phyloP scores from a whole-genome alignment of 2,329 filamentous ascomycete genomes.

The Fusarium agapanthi region DNA sequence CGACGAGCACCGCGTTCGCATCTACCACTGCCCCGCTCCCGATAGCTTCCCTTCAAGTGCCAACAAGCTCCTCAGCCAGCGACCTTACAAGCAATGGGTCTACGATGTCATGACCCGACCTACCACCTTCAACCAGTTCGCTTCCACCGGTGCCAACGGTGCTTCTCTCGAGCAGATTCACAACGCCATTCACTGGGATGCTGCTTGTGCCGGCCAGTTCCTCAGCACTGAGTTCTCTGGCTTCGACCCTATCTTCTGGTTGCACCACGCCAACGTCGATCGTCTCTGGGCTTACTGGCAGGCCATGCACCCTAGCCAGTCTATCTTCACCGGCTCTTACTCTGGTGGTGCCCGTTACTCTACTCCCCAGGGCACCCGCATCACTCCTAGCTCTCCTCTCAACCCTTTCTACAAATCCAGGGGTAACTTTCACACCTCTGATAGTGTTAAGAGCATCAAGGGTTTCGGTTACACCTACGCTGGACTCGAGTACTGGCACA shows the following conservation, averaged over 20 bases:
- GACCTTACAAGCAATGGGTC: slow-evolving; percentile 52
- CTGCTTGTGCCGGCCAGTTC: slow-evolving; percentile 53
- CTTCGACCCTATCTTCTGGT: slow-evolving; percentile 59
- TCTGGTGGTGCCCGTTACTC: slow-evolving; percentile 49
- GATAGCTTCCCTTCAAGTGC: slow-evolving; percentile 52
- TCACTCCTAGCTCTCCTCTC: slow-evolving; percentile 57
- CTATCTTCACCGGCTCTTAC: slow-evolving; percentile 50
- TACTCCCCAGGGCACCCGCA: slow-evolving; percentile 50
- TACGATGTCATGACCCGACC: slow-evolving; percentile 53
- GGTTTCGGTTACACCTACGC: slow-evolving; percentile 53
- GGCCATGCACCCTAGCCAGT: slow-evolving; percentile 50
- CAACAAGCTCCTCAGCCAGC: slow-evolving; percentile 45
- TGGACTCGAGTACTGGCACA: slow-evolving; percentile 49
- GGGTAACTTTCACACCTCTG: slow-evolving; percentile 54
- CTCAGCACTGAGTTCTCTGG: slow-evolving; percentile 50
- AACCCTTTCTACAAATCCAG: slow-evolving; percentile 58
- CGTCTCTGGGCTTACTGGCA: slow-evolving; percentile 69
- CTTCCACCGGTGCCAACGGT: slow-evolving; percentile 47
- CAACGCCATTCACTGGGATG: slow-evolving; percentile 54
- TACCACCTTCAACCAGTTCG: slow-evolving; percentile 47
- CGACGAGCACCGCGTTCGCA: slow-evolving; percentile 45
- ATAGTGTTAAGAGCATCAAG: slow-evolving; percentile 45
- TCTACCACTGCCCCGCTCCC: slow-evolving; percentile 51
- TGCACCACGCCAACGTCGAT: slow-evolving; percentile 68
- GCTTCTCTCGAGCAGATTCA: slow-evolving; percentile 56